phyloP scores from a whole-genome alignment of 768 basidiomycete species.

The Calocera viscosa region DNA sequence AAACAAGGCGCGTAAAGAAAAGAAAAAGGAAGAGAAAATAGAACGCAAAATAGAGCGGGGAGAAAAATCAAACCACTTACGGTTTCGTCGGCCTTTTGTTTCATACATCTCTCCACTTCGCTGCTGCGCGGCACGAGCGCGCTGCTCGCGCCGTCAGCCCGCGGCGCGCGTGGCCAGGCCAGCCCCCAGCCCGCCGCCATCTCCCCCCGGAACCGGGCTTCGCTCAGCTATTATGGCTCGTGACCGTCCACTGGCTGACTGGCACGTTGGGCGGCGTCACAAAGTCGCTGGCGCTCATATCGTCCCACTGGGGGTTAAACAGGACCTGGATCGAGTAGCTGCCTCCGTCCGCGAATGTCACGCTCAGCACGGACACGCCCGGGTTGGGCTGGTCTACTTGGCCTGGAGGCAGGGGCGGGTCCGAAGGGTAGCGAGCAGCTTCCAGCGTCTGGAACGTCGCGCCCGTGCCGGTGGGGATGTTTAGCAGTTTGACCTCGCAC shows the following conservation, averaged over 20 bases:
- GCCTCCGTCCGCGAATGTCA: slow-evolving; percentile 54
- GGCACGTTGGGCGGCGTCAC: slow-evolving; percentile 60
- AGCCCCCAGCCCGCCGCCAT: not conserved
- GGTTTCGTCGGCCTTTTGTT: not conserved
- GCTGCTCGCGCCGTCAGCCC: not conserved
- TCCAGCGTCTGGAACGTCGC: slow-evolving; percentile 46
- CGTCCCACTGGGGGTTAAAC: slow-evolving; percentile 88
- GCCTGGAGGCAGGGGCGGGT: slow-evolving; percentile 50
- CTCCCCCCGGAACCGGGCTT: not conserved
- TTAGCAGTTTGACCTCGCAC: slow-evolving; percentile 52
- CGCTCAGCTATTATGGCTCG: slow-evolving; percentile 47
- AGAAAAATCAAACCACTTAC: too few relatives aligned
- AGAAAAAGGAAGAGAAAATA: not conserved
- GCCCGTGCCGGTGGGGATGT: slow-evolving; percentile 40
- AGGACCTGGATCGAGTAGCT: slow-evolving; percentile 67
- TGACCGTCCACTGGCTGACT: slow-evolving; percentile 61
- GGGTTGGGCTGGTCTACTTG: slow-evolving; percentile 60
- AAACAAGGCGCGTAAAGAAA: not conserved
- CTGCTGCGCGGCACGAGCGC: not conserved
- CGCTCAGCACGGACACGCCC: slow-evolving; percentile 64
- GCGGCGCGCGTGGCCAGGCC: not conserved
- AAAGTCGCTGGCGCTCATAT: slow-evolving; percentile 46
- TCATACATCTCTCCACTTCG: not conserved
- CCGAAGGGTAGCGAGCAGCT: slow-evolving; percentile 45
- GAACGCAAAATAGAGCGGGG: not conserved